These are phyloP conservation scores for Ascochyta viciae-villosae DNA, from an alignment of 2,329 filamentous ascomycete genomes.

Conservation along the genomic window DNA sequence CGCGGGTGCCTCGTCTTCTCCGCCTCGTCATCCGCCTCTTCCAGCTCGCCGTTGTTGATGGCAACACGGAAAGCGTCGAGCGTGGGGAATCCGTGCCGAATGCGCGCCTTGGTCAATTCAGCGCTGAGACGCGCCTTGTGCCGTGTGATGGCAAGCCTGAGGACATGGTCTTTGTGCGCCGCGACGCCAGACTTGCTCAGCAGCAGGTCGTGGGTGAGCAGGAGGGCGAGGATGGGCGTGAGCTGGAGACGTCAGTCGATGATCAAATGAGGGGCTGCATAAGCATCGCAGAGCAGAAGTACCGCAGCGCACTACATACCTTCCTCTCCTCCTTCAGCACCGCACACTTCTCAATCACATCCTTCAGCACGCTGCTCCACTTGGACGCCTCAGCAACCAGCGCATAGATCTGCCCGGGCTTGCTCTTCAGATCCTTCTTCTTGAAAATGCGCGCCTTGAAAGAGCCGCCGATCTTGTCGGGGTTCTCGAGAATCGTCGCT, in stretches of 20 bases:
- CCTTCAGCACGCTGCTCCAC: slow-evolving; percentile 86
- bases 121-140: slow-evolving; percentile 83
- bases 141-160: slow-evolving; percentile 75
- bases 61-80: slow-evolving; percentile 69
- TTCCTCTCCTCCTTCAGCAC: slow-evolving; percentile 83
- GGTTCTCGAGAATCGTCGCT: slow-evolving; percentile 72
- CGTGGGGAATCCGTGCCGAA: slow-evolving; percentile 73
- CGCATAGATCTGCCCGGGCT: slow-evolving; percentile 84
- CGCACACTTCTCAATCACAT: slow-evolving; percentile 83
- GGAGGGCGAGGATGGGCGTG: slow-evolving; percentile 77
- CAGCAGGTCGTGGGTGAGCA: slow-evolving; percentile 86
- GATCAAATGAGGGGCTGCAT: background rate
- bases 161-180: slow-evolving; percentile 77
- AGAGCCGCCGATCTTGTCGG: slow-evolving; percentile 75
- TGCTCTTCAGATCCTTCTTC: slow-evolving; percentile 76
- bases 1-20: slow-evolving; percentile 70
- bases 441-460: slow-evolving; percentile 85
- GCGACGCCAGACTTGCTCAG: slow-evolving; percentile 83
- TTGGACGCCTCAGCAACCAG: slow-evolving; percentile 86
- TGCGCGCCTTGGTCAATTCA: slow-evolving; percentile 80
- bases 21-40: slow-evolving; percentile 48
- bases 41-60: slow-evolving; percentile 56
- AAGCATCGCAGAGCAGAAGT: background rate
- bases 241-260: slow-evolving; percentile 61
- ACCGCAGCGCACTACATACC: slow-evolving; percentile 58